Percentiles rank a stretch among this genome's conserved stretches.
Evolutionary conservation across 2,329 filamentous ascomycete genomes (phyloP).

Genomic region (Aureobasidium leucospermi): DNA sequence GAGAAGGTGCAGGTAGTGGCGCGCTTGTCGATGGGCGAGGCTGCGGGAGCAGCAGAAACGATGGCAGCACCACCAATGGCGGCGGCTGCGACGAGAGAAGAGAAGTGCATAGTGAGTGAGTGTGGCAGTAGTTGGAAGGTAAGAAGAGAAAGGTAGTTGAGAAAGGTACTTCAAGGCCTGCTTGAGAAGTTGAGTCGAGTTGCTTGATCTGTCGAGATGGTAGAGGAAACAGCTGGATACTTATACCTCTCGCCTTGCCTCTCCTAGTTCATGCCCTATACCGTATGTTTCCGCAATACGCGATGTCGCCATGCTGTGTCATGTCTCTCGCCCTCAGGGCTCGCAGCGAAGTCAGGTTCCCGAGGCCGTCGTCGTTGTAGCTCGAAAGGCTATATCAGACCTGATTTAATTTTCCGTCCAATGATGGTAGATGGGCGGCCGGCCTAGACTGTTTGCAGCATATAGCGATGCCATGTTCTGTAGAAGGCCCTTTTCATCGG

Average conservation of each 20-base stretch:
- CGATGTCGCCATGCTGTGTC: neutral
- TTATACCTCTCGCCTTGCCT: neutral
- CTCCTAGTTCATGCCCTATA: neutral
- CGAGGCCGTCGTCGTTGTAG: neutral
- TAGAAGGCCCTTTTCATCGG: constrained; percentile 5
- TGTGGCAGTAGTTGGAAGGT: neutral
- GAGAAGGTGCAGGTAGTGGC: constrained; percentile 17
- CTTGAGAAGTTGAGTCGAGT: neutral
- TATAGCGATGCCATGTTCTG: neutral
- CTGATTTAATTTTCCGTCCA: constrained; percentile 5
- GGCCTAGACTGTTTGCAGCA: neutral
- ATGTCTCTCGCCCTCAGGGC: neutral
- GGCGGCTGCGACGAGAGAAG: constrained; percentile 15
- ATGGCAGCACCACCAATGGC: constrained; percentile 13
- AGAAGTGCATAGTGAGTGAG: constrained; percentile 11
- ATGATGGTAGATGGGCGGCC: neutral
- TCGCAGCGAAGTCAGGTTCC: neutral
- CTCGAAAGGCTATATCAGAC: neutral
- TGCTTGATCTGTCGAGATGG: neutral
- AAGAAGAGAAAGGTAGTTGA: neutral
- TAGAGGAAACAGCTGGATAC: neutral
- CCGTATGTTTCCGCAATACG: neutral
- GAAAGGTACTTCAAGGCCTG: constrained; percentile 2
- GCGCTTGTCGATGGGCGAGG: constrained; percentile 7
- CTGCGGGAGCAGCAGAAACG: constrained; percentile 10